Percentiles rank a stretch among this genome's conserved stretches.
Evolutionary conservation across 306 rosid species (phyloP).

Genomic region (Cicer pinnatifidum): DNA sequence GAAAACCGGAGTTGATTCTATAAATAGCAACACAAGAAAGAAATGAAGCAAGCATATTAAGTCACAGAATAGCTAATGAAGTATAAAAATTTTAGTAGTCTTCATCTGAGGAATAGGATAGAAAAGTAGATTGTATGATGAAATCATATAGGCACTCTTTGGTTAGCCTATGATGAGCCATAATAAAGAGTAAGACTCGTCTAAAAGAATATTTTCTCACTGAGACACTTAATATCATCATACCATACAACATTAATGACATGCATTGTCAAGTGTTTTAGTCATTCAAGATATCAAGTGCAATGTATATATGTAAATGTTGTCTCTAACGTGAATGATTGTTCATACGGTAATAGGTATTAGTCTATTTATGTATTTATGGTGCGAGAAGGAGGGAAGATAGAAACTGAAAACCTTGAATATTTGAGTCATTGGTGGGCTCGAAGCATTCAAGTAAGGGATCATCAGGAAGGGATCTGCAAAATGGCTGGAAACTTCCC

Average conservation of each 20-base stretch:
- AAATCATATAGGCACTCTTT: conserved; percentile 8
- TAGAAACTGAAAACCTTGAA: conserved; percentile 62
- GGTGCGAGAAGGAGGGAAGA: conserved; percentile 4
- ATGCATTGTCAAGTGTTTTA: conserved; percentile 23
- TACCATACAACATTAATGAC: conserved; percentile 8
- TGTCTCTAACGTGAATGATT: conserved; percentile 18
- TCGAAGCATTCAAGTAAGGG: conserved; percentile 88
- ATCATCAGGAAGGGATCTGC: conserved; percentile 85
- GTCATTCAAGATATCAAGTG: not conserved
- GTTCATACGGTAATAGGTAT: not conserved
- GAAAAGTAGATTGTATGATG: not conserved
- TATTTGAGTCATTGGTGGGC: conserved; percentile 50
- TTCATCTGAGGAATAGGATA: conserved; percentile 9
- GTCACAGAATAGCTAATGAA: conserved; percentile 6
- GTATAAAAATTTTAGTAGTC: conserved; percentile 10
- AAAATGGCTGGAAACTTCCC: conserved; percentile 90
- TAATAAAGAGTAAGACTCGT: conserved; percentile 21
- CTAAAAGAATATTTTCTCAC: not conserved
- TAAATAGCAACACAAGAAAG: conserved; percentile 15
- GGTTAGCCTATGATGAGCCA: conserved; percentile 8
- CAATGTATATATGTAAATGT: not conserved
- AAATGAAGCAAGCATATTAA: conserved; percentile 24
- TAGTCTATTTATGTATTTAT: conserved; percentile 10
- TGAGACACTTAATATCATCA: conserved; percentile 25
- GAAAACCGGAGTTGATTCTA: conserved; percentile 20